These are phyloP conservation scores for Tilletia walkeri DNA, from an alignment of 1,284 basidiomycete species.

Conservation along the genomic window DNA sequence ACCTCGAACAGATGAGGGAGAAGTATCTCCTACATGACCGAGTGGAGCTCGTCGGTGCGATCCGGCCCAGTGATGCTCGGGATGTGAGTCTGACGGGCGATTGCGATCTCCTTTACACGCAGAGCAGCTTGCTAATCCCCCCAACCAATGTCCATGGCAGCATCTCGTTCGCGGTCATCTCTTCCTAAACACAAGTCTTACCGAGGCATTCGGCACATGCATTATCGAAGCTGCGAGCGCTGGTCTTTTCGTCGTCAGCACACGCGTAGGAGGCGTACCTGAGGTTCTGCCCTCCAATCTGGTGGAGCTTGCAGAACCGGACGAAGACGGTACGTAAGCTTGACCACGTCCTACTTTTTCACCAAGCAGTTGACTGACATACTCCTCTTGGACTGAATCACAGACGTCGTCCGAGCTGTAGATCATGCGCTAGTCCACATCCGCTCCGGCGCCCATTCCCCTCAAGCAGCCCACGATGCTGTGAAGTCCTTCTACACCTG, in stretches of 20 bases:
- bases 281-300: slow-evolving; percentile 90
- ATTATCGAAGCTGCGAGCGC: slow-evolving; percentile 94
- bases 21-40: slow-evolving; percentile 83
- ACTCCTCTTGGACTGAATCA: too few species aligned
- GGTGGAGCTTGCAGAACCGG: slow-evolving; percentile 88
- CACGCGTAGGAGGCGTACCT: slow-evolving; percentile 89
- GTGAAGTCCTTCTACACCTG: slow-evolving; percentile 84
- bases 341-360: too few species aligned
- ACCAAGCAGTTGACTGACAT: neutral
- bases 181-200: slow-evolving; percentile 91
- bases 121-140: neutral
- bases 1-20: slow-evolving; percentile 93
- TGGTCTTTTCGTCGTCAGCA: slow-evolving; percentile 90
- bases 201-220: slow-evolving; percentile 93
- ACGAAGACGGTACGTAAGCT: slow-evolving; percentile 67
- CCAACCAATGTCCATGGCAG: slow-evolving; percentile 57
- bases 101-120: too few species aligned
- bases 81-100: slow-evolving; percentile 62
- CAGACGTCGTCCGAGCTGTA: slow-evolving; percentile 82
- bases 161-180: slow-evolving; percentile 80
- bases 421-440: slow-evolving; percentile 76
- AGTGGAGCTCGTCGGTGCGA: slow-evolving; percentile 79
- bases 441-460: slow-evolving; percentile 70
- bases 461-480: slow-evolving; percentile 71
- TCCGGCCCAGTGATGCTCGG: slow-evolving; percentile 77